A percentile compares a stretch with the other conserved stretches of the same genome.
These are phyloP conservation scores for Gnaphalium uliginosum DNA, from an alignment of 129 eudicot genomes.

Conservation along the genomic window DNA sequence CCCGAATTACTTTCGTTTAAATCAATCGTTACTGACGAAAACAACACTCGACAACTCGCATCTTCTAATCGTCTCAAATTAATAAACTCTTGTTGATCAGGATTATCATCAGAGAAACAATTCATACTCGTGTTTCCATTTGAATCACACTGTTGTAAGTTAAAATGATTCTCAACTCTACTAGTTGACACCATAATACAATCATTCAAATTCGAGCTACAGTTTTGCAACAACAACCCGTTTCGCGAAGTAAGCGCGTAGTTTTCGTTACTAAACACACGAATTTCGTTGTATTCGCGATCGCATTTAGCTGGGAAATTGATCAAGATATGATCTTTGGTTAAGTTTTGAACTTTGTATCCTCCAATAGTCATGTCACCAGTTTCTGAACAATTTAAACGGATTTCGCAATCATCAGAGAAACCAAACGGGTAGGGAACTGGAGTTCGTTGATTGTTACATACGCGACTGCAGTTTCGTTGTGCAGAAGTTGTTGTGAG, in stretches of 20 bases:
- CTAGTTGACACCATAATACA: slow-evolving; percentile 44
- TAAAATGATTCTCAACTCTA: slow-evolving; percentile 37
- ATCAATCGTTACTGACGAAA: slow-evolving; percentile 52
- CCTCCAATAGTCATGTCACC: slow-evolving; percentile 26
- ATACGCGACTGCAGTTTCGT: slow-evolving; percentile 15
- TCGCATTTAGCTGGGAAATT: slow-evolving; percentile 50
- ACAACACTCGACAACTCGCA: slow-evolving; percentile 37
- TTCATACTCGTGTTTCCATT: slow-evolving; percentile 25
- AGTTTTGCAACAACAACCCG: slow-evolving; percentile 51
- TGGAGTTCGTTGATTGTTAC: slow-evolving; percentile 11
- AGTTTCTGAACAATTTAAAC: slow-evolving; percentile 38
- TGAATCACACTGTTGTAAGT: slow-evolving; percentile 24
- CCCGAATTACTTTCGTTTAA: not conserved
- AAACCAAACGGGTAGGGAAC: slow-evolving; percentile 81
- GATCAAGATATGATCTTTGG: slow-evolving; percentile 37
- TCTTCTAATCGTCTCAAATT: slow-evolving; percentile 13
- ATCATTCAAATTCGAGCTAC: slow-evolving; percentile 34
- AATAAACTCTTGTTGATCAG: slow-evolving; percentile 25
- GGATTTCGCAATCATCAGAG: slow-evolving; percentile 48
- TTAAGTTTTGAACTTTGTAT: slow-evolving; percentile 47
- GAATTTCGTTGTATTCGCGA: slow-evolving; percentile 34
- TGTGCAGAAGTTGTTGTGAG: slow-evolving; percentile 18
- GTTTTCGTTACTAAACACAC: slow-evolving; percentile 13
- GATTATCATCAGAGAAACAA: slow-evolving; percentile 47
- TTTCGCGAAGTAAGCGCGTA: slow-evolving; percentile 53